Percentiles rank a stretch among this genome's conserved stretches.
Evolutionary conservation across 1,139 yeast species (phyloP).

Genomic region (Pichia inconspicua): DNA sequence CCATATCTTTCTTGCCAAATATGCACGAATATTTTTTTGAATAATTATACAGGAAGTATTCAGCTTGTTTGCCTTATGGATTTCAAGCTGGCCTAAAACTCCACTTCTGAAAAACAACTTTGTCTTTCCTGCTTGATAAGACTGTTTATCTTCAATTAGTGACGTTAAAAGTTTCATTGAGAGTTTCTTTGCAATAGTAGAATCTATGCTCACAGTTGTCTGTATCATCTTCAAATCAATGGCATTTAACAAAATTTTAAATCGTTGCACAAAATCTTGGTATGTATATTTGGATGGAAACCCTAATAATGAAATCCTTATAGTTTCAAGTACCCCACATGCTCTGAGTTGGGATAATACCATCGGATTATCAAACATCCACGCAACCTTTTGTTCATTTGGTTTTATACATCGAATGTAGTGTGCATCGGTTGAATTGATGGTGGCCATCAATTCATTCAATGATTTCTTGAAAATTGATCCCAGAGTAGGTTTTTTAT

Average conservation of each 20-base stretch:
- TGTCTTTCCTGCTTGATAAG: conserved; percentile 80
- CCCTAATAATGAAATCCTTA: conserved; percentile 94
- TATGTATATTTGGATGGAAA: conserved; percentile 96
- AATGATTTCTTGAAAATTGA: conserved; percentile 87
- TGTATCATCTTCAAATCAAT: conserved; percentile 53
- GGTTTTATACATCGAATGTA: conserved; percentile 97
- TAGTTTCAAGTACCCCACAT: conserved; percentile 96
- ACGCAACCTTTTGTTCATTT: conserved; percentile 83
- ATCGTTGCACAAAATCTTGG: conserved; percentile 85
- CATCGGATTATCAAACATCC: conserved; percentile 94
- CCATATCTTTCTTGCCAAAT: conserved; percentile 54
- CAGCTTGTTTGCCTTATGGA: conserved; percentile 70
- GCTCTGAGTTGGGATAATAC: conserved; percentile 93
- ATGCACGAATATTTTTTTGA: conserved; percentile 75
- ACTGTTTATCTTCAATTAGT: conserved; percentile 53
- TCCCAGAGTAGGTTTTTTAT: conserved; percentile 87
- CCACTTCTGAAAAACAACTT: conserved; percentile 96
- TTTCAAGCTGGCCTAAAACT: conserved; percentile 89
- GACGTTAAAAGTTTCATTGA: conserved; percentile 59
- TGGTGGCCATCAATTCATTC: conserved; percentile 86
- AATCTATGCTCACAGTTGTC: conserved; percentile 41
- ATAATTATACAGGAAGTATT: conserved; percentile 69
- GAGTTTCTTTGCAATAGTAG: conserved; percentile 50
- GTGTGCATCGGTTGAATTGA: conserved; percentile 89
- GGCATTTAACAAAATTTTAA: conserved; percentile 71